These are phyloP conservation scores for Microstegium vimineum DNA, from an alignment of 176 grass and related monocot species.

Conservation along the genomic window DNA sequence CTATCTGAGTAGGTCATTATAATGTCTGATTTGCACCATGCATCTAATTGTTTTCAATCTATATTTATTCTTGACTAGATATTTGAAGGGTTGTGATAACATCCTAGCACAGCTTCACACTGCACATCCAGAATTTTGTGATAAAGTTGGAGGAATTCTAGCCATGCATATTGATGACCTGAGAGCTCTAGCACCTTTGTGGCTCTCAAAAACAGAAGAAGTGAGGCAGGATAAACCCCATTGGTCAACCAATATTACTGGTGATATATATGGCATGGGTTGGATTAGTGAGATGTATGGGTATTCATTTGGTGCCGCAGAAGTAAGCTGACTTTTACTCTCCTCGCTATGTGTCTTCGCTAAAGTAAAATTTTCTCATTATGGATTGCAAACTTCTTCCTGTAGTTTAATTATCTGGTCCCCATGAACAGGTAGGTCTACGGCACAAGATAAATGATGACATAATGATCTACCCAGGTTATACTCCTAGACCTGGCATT, in stretches of 20 bases:
- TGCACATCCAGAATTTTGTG: slow-evolving; percentile 88
- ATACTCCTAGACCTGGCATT: slow-evolving; percentile 70
- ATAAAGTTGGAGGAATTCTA: slow-evolving; percentile 92
- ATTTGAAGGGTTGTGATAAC: slow-evolving; percentile 95
- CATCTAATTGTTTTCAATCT: slow-evolving; percentile 8
- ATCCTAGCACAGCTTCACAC: slow-evolving; percentile 91
- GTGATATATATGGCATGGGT: slow-evolving; percentile 93
- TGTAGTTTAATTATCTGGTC: slow-evolving; percentile 25
- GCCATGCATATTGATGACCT: slow-evolving; percentile 92
- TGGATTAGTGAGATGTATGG: slow-evolving; percentile 99
- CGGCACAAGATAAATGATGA: slow-evolving; percentile 96
- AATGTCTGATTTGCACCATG: neutral
- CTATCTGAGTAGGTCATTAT: neutral
- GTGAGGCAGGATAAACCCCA: slow-evolving; percentile 84
- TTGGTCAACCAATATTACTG: slow-evolving; percentile 95
- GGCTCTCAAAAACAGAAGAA: slow-evolving; percentile 99
- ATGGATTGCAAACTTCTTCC: neutral
- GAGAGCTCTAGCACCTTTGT: slow-evolving; percentile 74
- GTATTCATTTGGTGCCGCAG: slow-evolving; percentile 93
- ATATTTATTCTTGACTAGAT: slow-evolving; percentile 42
- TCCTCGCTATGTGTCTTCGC: slow-evolving; percentile 4
- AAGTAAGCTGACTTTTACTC: slow-evolving; percentile 58
- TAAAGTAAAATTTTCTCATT: slow-evolving; percentile 12
- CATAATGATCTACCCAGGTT: slow-evolving; percentile 98
- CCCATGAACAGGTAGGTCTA: slow-evolving; percentile 68